Percentiles rank a stretch among this genome's conserved stretches.
These are phyloP conservation scores for Isoetes engelmannii DNA, from an alignment of 83 land plant genomes.

Conservation along the genomic window DNA sequence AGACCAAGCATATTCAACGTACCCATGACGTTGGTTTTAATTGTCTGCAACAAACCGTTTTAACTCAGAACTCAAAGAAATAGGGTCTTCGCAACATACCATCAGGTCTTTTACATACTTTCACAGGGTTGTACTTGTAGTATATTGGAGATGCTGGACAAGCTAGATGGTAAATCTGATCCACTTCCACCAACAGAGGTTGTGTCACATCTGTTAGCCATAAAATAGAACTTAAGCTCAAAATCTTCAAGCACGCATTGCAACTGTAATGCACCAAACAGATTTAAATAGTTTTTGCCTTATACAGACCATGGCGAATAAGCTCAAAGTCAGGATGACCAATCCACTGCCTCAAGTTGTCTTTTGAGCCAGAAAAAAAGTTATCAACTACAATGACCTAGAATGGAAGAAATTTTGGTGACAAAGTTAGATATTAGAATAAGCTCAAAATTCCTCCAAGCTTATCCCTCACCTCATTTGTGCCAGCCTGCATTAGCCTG, in stretches of 20 bases:
- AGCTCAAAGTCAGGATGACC: conserved; percentile 98
- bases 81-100: neutral
- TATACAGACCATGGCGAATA: conserved; percentile 78
- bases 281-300: neutral
- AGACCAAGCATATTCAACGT: conserved; percentile 98
- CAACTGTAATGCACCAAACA: neutral
- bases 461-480: conserved; percentile 62
- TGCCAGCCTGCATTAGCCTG: conserved; percentile 84
- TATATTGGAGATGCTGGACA: conserved; percentile 99
- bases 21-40: conserved; percentile 97
- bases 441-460: neutral
- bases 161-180: conserved; percentile 96
- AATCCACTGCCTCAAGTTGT: conserved; percentile 85
- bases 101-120: conserved; percentile 37
- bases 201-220: conserved; percentile 69
- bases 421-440: neutral
- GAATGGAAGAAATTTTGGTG: neutral
- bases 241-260: neutral
- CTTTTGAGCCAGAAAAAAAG: conserved; percentile 93
- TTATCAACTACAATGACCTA: conserved; percentile 98
- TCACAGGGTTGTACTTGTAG: conserved; percentile 97
- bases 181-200: conserved; percentile 72
- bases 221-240: neutral
- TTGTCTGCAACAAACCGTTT: conserved; percentile 49
- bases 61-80: neutral